Evolutionary conservation across 306 rosid genomes (phyloP), one percentile per base, ranked within the genome.

Genomic region (Vigna hirtella): DNA sequence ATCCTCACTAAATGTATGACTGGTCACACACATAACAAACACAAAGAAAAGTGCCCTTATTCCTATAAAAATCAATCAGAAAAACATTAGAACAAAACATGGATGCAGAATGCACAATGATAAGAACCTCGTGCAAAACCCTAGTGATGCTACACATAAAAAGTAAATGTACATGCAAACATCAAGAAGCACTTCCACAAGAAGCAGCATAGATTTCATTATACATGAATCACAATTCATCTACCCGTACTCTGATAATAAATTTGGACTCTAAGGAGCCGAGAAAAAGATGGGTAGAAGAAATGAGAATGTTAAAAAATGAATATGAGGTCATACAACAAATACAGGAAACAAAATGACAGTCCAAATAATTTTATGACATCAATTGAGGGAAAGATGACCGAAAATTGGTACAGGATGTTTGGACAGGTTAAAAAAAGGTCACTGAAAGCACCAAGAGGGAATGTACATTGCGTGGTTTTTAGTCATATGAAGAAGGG

Each of bases 1-100:
- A 62, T 69, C 77, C 58, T 83, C 32, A 30, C 42, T 32, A 73
- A 40, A 68, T 47, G 16, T 48, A 74, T 61, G 64, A 51, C 65
- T 9, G 65, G 20, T 30, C 28, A 72, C 26, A 52, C 69, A 20
- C 16, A 68, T 61, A 53, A 47, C 63, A 61, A 61, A 73, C 58
- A 56, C n/a, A 79, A 36, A 16, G 26, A 51, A 56, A 7, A 45
- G 56, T 28, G 49, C 55, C 38, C 63, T 26, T 30, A 78, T 48
- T 15, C 34, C 30, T 64, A 66, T 13, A 14, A 72, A 18, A 65
- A 32, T 12, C 18, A 58, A 74, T 57, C 72, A 56, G 48, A 52
- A 61, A 12, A 61, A 32, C 32, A 13, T 4, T 9, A n/a, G 50
- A 62, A 58, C 42, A 83, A 70, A 58, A 61, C 11, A 51, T 18